Evolutionary conservation across 2,329 filamentous ascomycete species (phyloP).

Genomic region (Cladosporium sp.): DNA sequence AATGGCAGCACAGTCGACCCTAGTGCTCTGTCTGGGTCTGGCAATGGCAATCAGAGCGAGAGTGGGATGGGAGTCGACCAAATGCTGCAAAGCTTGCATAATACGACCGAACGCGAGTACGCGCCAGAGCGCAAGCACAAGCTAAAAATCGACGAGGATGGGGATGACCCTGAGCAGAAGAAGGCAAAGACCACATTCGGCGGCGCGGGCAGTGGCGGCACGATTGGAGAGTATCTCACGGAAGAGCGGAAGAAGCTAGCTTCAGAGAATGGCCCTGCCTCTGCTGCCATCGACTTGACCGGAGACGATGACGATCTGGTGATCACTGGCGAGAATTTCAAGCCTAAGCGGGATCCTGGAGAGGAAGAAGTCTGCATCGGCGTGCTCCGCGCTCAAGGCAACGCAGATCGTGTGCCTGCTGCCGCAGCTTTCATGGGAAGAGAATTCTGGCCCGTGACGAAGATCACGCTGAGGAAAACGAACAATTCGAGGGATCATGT

Average conservation of each 20-base stretch:
- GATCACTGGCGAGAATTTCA: constrained; percentile 12
- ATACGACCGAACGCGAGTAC: constrained; percentile 60
- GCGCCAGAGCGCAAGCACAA: constrained; percentile 60
- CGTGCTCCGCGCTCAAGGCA: constrained; percentile 16
- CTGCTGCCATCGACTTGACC: constrained; percentile 45
- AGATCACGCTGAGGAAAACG: constrained; percentile 57
- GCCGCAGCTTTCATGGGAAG: constrained; percentile 15
- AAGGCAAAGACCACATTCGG: constrained; percentile 41
- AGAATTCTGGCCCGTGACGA: constrained; percentile 62
- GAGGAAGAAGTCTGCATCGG: constrained; percentile 24
- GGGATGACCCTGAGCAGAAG: constrained; percentile 19
- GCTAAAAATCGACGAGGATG: constrained; percentile 35
- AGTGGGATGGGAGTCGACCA: no score
- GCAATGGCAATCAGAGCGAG: no score
- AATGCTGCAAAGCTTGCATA: constrained; percentile 52
- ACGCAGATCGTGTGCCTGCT: constrained; percentile 19
- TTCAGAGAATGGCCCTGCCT: constrained; percentile 14
- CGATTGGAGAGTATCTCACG: constrained; percentile 61
- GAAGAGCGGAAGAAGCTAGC: constrained; percentile 44
- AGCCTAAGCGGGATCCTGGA: not conserved
- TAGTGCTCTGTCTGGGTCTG: no score
- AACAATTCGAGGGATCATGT: constrained; percentile 40
- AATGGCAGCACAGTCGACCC: not conserved
- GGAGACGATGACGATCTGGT: constrained; percentile 28
- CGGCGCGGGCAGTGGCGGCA: constrained; percentile 45